Percentiles rank a stretch among this genome's conserved stretches.
Evolutionary conservation across 371 early-diverging fungal species (phyloP).

Genomic region (Mucor saturninus): DNA sequence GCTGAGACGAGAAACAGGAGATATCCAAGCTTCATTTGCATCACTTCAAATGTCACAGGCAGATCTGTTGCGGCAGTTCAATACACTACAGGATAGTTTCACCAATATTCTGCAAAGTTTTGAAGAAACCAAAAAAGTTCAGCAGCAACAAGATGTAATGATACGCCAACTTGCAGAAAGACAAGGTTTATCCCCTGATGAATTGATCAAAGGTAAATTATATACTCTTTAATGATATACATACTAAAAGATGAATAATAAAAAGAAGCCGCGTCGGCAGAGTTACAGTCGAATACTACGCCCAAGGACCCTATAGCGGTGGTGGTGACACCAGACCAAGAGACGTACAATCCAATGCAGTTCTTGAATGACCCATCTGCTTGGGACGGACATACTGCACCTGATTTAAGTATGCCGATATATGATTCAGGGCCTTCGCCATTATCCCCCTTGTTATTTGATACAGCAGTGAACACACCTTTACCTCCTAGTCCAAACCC

Average conservation of each 20-base stretch:
- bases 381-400: constrained; percentile 8
- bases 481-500: constrained; percentile 24
- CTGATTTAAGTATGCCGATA: constrained; percentile 23
- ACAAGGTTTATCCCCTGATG: constrained; percentile 19
- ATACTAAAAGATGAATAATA: not conserved
- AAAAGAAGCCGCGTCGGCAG: not conserved
- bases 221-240: not conserved
- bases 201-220: constrained; percentile 11
- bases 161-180: constrained; percentile 32
- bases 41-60: constrained; percentile 69
- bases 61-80: constrained; percentile 68
- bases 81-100: constrained; percentile 66
- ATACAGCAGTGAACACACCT: constrained; percentile 19
- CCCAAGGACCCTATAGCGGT: constrained; percentile 10
- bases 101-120: constrained; percentile 67
- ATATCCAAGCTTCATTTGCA: constrained; percentile 68
- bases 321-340: constrained; percentile 15
- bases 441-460: constrained; percentile 18
- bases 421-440: constrained; percentile 14
- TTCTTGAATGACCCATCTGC: constrained; percentile 4
- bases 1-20: constrained; percentile 70
- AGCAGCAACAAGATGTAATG: constrained; percentile 57
- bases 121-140: constrained; percentile 62
- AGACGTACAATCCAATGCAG: constrained; percentile 13
- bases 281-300: not conserved